These are phyloP conservation scores for Xylaria castorea DNA, from an alignment of 495 filamentous ascomycete genomes.

Conservation along the genomic window DNA sequence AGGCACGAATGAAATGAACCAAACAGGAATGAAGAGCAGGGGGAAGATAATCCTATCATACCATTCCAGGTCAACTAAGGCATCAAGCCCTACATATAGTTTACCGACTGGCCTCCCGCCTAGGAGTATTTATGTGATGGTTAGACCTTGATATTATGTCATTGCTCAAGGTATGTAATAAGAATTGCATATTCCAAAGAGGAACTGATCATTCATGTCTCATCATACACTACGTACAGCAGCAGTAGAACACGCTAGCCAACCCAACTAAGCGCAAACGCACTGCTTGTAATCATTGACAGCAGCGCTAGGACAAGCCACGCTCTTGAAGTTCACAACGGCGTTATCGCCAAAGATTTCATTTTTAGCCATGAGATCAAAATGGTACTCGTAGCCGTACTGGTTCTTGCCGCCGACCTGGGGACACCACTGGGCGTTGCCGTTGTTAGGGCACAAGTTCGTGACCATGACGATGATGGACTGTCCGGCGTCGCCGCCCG, in stretches of 20 bases:
- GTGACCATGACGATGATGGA: slow-evolving; percentile 53
- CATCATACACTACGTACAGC: not conserved
- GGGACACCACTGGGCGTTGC: slow-evolving; percentile 52
- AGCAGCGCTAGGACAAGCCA: slow-evolving; percentile 40
- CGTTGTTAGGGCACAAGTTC: slow-evolving; percentile 49
- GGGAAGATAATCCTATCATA: not conserved
- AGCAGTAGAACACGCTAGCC: not conserved
- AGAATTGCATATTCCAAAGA: not conserved
- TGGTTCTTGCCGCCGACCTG: slow-evolving; percentile 40
- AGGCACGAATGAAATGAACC: no score
- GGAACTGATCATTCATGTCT: not conserved
- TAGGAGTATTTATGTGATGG: not conserved
- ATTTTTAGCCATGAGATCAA: slow-evolving; percentile 51
- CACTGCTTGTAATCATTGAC: not conserved
- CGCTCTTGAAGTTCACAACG: slow-evolving; percentile 47
- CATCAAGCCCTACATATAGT: not conserved
- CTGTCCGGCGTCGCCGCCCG: slow-evolving; percentile 43
- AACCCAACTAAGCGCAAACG: not conserved
- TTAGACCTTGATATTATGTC: not conserved
- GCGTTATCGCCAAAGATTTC: slow-evolving; percentile 48
- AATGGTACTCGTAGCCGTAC: slow-evolving; percentile 51
- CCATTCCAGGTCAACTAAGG: not conserved
- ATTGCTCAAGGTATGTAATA: not conserved
- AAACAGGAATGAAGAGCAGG: no score
- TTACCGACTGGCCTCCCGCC: not conserved